phyloP scores from a whole-genome alignment of 2,329 filamentous ascomycete species.

The Furcasterigmium furcatum region DNA sequence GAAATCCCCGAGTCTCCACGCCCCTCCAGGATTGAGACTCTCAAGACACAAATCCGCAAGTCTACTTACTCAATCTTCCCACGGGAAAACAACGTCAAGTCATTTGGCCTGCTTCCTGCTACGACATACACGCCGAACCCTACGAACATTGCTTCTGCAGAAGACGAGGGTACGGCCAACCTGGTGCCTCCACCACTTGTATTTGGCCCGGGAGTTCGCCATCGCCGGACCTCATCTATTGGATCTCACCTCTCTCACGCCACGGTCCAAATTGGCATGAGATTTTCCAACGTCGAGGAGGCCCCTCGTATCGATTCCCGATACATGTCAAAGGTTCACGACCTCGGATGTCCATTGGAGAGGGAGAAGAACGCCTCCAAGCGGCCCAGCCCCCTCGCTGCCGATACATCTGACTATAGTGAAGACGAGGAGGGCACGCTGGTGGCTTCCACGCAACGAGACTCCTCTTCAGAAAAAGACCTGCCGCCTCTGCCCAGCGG shows the following conservation, averaged over 20 bases:
- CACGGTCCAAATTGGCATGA: conserved; percentile 69
- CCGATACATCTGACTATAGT: conserved; percentile 13
- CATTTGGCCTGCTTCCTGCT: conserved; percentile 39
- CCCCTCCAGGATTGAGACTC: background rate
- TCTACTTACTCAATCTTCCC: conserved; percentile 38
- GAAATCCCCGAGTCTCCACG: background rate
- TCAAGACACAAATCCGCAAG: conserved; percentile 26
- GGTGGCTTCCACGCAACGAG: background rate
- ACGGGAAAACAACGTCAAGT: conserved; percentile 22
- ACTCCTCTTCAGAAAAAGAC: conserved; percentile 23
- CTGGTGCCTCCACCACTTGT: conserved; percentile 12
- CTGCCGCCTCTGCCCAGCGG: conserved; percentile 32
- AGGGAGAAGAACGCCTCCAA: conserved; percentile 10
- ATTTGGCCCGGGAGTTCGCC: conserved; percentile 31
- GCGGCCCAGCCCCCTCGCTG: conserved; percentile 27
- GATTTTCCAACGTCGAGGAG: conserved; percentile 58
- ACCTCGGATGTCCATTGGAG: conserved; percentile 28
- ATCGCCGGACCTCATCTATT: conserved; percentile 58
- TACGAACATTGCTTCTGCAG: background rate
- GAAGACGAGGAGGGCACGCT: conserved; percentile 14
- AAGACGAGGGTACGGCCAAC: conserved; percentile 6
- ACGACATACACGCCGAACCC: conserved; percentile 37
- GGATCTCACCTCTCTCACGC: conserved; percentile 50
- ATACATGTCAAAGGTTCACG: conserved; percentile 32
- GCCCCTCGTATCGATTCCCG: conserved; percentile 33